Evolutionary conservation across 1,139 yeast genomes (phyloP).

Genomic region (Blastobotrys serpentis): DNA sequence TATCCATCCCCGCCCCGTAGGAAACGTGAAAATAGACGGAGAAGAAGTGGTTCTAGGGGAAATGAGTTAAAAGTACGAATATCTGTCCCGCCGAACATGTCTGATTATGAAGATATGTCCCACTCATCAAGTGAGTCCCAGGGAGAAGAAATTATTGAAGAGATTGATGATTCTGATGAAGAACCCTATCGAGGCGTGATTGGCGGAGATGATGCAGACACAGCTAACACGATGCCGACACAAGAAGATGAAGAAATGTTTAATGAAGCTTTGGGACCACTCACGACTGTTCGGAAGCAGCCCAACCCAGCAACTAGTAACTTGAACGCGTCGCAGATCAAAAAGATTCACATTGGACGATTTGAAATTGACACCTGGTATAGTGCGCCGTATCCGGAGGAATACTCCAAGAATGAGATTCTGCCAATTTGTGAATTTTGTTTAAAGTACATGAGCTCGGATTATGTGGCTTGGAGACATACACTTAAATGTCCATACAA

Average conservation of each 20-base stretch:
- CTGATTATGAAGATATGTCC: slow-evolving; percentile 7
- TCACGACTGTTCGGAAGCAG: slow-evolving; percentile 11
- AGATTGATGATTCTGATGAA: slow-evolving; percentile 29
- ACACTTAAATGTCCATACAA: slow-evolving; percentile 62
- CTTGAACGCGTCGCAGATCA: slow-evolving; percentile 40
- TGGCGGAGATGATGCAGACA: slow-evolving; percentile 57
- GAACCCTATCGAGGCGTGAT: slow-evolving; percentile 66
- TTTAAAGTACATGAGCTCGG: slow-evolving; percentile 73
- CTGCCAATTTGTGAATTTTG: slow-evolving; percentile 84
- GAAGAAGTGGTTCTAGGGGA: background rate
- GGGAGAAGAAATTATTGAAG: slow-evolving; percentile 20
- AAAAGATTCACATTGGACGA: slow-evolving; percentile 63
- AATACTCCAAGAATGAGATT: slow-evolving; percentile 60
- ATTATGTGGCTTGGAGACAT: slow-evolving; percentile 69
- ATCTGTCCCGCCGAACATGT: slow-evolving; percentile 10
- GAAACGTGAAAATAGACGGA: background rate
- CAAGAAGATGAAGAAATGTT: slow-evolving; percentile 51
- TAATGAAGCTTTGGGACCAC: slow-evolving; percentile 38
- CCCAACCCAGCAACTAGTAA: background rate
- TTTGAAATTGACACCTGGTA: slow-evolving; percentile 88
- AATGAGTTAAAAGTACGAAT: slow-evolving; percentile 8
- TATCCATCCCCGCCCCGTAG: background rate
- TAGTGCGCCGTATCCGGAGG: slow-evolving; percentile 90
- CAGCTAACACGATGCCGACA: slow-evolving; percentile 61
- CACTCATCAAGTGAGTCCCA: background rate